phyloP scores from a whole-genome alignment of 768 basidiomycete species.

The Pleurotus citrinopileatus region DNA sequence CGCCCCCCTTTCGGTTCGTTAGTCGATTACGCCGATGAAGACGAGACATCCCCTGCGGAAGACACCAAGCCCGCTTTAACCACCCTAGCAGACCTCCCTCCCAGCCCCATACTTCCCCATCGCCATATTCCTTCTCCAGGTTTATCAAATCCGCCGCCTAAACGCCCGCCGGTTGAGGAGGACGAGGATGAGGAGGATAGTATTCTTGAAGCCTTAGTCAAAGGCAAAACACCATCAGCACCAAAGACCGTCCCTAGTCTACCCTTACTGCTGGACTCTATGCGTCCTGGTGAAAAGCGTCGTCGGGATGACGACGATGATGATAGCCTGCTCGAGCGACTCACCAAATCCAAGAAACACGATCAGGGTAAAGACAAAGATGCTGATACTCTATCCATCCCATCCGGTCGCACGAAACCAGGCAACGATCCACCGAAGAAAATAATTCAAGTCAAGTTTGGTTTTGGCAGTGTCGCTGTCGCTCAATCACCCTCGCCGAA shows the following conservation, averaged over 20 bases:
- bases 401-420: constrained; percentile 34
- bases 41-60: constrained; percentile 32
- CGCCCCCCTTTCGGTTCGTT: constrained; percentile 57
- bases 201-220: constrained; percentile 53
- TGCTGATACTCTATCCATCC: constrained; percentile 17
- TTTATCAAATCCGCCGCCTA: constrained; percentile 36
- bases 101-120: constrained; percentile 35
- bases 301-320: constrained; percentile 74
- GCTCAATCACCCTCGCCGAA: constrained; percentile 16
- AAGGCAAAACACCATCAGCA: constrained; percentile 34
- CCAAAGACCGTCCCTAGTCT: constrained; percentile 25
- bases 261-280: constrained; percentile 31
- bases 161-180: constrained; percentile 26
- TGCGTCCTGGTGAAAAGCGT: constrained; percentile 68
- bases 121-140: constrained; percentile 31
- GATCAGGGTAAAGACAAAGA: constrained; percentile 49
- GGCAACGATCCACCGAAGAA: constrained; percentile 65
- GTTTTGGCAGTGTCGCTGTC: constrained; percentile 36
- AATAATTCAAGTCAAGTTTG: constrained; percentile 74
- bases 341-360: constrained; percentile 58
- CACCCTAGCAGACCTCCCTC: constrained; percentile 26
- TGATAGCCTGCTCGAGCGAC: constrained; percentile 59
- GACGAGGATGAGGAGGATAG: constrained; percentile 57
- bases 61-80: constrained; percentile 23
- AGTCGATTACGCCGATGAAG: constrained; percentile 78